These are phyloP conservation scores for Dactylellina parvicollis DNA, from an alignment of 2,329 filamentous ascomycete genomes.

Conservation along the genomic window DNA sequence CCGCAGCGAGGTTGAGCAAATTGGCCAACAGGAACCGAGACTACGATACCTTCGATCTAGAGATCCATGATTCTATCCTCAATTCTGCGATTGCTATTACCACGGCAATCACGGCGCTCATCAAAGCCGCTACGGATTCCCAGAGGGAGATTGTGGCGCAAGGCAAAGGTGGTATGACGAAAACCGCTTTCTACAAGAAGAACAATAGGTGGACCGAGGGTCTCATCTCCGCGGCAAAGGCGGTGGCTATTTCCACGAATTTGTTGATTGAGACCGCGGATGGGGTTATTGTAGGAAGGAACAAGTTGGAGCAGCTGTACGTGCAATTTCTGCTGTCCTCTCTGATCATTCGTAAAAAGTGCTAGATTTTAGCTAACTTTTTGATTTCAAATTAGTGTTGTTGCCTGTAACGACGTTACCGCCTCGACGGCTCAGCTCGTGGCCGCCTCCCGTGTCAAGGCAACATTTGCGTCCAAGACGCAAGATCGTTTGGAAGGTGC, in stretches of 20 bases:
- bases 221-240: conserved; percentile 95
- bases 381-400: conserved; percentile 69
- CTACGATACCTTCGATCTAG: conserved; percentile 95
- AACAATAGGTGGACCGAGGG: conserved; percentile 99
- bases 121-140: conserved; percentile 90
- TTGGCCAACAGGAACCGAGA: conserved; percentile 96
- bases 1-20: conserved; percentile 86
- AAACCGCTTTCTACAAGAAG: conserved; percentile 98
- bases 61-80: conserved; percentile 93
- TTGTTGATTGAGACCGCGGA: conserved; percentile 97
- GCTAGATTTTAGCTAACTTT: conserved; percentile 1
- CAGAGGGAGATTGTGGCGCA: conserved; percentile 94
- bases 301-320: conserved; percentile 87
- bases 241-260: conserved; percentile 91
- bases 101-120: conserved; percentile 89
- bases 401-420: conserved; percentile 95
- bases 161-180: conserved; percentile 84
- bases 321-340: neutral
- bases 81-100: conserved; percentile 93
- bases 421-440: conserved; percentile 96
- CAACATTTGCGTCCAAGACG: conserved; percentile 96
- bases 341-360: neutral
- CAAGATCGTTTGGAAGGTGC: conserved; percentile 91
- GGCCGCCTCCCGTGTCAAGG: conserved; percentile 93
- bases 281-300: conserved; percentile 88